Evolutionary conservation across 2,329 filamentous ascomycete species (phyloP), one percentile per base, ranked within the genome.

Genomic region (Biscogniauxia marginata): DNA sequence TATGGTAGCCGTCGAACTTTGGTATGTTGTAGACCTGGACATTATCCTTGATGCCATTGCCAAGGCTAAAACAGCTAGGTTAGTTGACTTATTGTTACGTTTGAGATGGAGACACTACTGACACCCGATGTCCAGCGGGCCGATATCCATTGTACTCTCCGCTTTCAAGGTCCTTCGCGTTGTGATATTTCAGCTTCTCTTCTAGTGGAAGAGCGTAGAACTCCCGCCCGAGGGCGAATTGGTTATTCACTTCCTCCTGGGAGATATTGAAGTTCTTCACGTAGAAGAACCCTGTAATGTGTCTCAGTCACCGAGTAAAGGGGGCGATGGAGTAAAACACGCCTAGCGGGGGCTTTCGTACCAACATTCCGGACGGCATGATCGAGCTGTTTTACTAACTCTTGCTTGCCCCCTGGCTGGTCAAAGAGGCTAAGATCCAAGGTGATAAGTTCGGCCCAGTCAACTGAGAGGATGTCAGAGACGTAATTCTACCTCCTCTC

Each of bases 211-310:
- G 75, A 4, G 74, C 65, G 64, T 83, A 83, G 63, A 87, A 83
- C 19, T 80, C 76, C 43, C 83, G 77, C 0, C 81, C 84, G 0
- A 87, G 74, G 2, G 83, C 79, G 56, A 87, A 87, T 55, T 87
- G 84, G 1, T 72, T 71, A 56, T 86, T 79, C 0, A 87, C 78
- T 23, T 79, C 77, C 44, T 83, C 79, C 65, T 86, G 83, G 0
- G 74, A 73, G 18, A 87, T 79, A 59, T 79, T 82, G 62, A 83
- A 87, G 69, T 87, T 85, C 57, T 79, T 83, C 1, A 86, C 80
- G 56, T 85, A 84, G 68, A 86, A 86, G 72, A 85, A 82, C 4
- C 80, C 79, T 53, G 7, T 30, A n/a, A 9, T 46, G 7, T 18
- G 9, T 39, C 30, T 39, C 11, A 39, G 30, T 39, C 30, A 39